Base-by-base conservation (phyloP, 1,284 basidiomycete genomes). In the Fistulina hepatica region DNA sequence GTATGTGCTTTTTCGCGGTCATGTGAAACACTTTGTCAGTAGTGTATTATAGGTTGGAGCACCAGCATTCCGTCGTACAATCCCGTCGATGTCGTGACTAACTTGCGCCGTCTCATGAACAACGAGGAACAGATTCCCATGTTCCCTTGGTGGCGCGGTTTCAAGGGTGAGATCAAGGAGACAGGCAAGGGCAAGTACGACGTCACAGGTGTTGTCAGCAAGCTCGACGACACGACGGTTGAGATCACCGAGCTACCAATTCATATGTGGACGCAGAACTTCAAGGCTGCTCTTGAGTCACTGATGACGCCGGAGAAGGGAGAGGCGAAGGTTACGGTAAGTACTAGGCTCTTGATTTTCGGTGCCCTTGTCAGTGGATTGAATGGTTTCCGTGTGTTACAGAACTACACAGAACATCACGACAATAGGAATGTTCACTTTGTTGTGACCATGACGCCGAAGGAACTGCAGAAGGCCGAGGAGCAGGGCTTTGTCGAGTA, bases 131-230 rank as follows among this genome's bases (percentile, higher is more conserved):
- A 82, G 42, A 73, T 81, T 10, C 71, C 79, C 0, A 97, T 99
- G 86, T 65, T 73, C 15, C 95, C 95, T 0, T 99, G 95, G 95
- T 98, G 89, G 82, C 79, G 92, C 36, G 95, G 94, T 21, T 98
- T 93, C 61, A 76, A 81, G 55, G 94, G 94, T 20, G 70, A 80
- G 24, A 86, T 97, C 59, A 90, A 82, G 61, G 75, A 75, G 45
- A 65, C 73, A 13, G 75, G 73, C 21, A 82, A 84, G 46, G 80
- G 93, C 62, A 93, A 86, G 57, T 99, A 83, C 63, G 92, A 91
- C 44, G 76, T 91, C 33, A 65, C 65, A 27, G 95, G 95, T 39
- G 59, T 81, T 27, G 73, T 74, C 36, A 71, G 64, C 24, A 92
- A 93, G 67, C 58, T 86, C 49, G 79, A 89, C 57, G 84, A 91